phyloP scores from a whole-genome alignment of 2,329 filamentous ascomycete species.

The Diplodia seriata region DNA sequence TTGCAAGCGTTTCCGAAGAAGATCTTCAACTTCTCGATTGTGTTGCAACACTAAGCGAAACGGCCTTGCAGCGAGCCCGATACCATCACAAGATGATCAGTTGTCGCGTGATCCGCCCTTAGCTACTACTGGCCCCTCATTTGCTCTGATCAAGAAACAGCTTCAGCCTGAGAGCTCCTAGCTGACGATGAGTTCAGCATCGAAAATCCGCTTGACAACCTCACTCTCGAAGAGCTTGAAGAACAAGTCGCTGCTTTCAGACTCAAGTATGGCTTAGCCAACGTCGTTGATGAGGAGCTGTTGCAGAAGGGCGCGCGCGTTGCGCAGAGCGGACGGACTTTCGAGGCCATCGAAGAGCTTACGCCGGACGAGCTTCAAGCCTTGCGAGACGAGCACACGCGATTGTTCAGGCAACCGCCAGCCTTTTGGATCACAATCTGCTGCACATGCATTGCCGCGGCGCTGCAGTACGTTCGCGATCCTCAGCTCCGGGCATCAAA shows the following conservation, averaged over 20 bases:
- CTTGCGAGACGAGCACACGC: slow-evolving; percentile 67
- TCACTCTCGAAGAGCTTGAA: slow-evolving; percentile 59
- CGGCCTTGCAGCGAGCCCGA: not conserved
- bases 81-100: not conserved
- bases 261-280: slow-evolving; percentile 62
- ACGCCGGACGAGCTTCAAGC: slow-evolving; percentile 65
- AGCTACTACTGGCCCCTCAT: not conserved
- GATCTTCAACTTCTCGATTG: not conserved
- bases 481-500: no score
- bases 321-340: slow-evolving; percentile 71
- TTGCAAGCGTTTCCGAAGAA: not conserved
- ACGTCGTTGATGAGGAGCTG: slow-evolving; percentile 59
- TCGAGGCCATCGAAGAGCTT: slow-evolving; percentile 68
- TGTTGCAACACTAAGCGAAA: not conserved
- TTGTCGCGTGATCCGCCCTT: not conserved
- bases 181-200: slow-evolving; percentile 49
- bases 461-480: slow-evolving; percentile 53
- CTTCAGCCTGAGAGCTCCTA: not conserved
- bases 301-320: slow-evolving; percentile 75
- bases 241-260: slow-evolving; percentile 67
- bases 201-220: slow-evolving; percentile 63
- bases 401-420: slow-evolving; percentile 71
- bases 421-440: slow-evolving; percentile 71
- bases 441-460: slow-evolving; percentile 73
- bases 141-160: not conserved